Evolutionary conservation across 2,329 filamentous ascomycete genomes (phyloP), one percentile per base, ranked within the genome.

Genomic region (Aspergillus unguis): DNA sequence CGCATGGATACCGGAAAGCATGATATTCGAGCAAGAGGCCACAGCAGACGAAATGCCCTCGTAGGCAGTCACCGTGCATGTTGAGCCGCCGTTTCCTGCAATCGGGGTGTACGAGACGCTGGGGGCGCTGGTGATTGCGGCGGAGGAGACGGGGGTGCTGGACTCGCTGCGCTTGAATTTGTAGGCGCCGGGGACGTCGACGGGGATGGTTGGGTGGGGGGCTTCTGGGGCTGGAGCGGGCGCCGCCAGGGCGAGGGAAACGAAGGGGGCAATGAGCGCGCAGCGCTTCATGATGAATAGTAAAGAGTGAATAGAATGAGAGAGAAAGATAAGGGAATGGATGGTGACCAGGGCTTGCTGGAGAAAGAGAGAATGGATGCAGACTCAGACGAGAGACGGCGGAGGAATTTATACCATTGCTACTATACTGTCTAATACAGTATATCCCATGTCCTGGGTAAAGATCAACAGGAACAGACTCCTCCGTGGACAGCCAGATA

Each of bases 11-110:
- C 69, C 60, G 26, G 71, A 66, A 8, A 78, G 64, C 3, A 68
- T 66, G 40, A 78, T 76, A 37, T 67, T 66, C 10, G 68, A 74
- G 63, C 75, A 78, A 1, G 69, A 66, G 4, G 65, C 65, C 5
- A 72, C 69, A 10, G 70, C 72, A 26, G 69, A 67, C 7, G 68
- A 63, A 40, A 71, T 68, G 28, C 68, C 59, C 17, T 58, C 63
- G 36, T 63, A 68, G 40, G 60, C 61, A 26, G 63, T 65, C 28
- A 62, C 62, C 6, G 57, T 57, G 56, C 62, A 65, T 31, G 62
- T 56, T 7, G 56, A 56, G 41, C 56, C 57, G 11, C 55, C 55
- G 31, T 54, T 53, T 17, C 55, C 57, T 17, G 17, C 17, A 17
- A 17, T 17, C 17, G 17, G 17, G 17, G 17, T 17, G 17, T 17